Percentiles rank a stretch among this genome's conserved stretches.
Evolutionary conservation across 257 asterid species (phyloP).

Genomic region (Penstemon davidsonii): DNA sequence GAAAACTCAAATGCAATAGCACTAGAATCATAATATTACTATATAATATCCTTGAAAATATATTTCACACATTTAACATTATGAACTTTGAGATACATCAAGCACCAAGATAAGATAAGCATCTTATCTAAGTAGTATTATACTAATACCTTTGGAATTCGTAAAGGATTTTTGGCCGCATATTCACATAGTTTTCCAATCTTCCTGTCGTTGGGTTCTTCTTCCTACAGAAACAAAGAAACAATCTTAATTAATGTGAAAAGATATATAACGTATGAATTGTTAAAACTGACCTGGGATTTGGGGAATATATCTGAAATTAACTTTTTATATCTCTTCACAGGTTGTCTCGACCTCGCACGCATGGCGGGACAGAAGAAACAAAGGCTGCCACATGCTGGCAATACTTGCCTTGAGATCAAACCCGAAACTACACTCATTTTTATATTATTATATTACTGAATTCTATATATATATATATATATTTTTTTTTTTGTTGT

Average conservation of each 20-base stretch:
- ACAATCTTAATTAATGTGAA: background rate
- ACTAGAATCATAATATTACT: background rate
- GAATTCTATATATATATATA: background rate
- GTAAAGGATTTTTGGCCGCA: slow-evolving; percentile 89
- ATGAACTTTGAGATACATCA: too few species aligned
- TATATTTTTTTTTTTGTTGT: background rate
- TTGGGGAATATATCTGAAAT: slow-evolving; percentile 87
- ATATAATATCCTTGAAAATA: too few species aligned
- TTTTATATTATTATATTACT: slow-evolving; percentile 18
- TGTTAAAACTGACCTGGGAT: slow-evolving; percentile 61
- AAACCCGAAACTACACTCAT: slow-evolving; percentile 89
- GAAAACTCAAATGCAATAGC: slow-evolving; percentile 1
- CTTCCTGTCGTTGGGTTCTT: slow-evolving; percentile 88
- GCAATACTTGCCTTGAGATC: slow-evolving; percentile 90
- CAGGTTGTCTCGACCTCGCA: slow-evolving; percentile 97
- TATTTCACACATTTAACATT: too few species aligned
- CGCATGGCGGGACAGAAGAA: slow-evolving; percentile 92
- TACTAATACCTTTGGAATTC: slow-evolving; percentile 83
- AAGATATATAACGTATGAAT: slow-evolving; percentile 6
- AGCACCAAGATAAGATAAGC: background rate
- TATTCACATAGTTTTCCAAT: slow-evolving; percentile 94
- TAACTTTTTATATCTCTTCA: slow-evolving; percentile 97
- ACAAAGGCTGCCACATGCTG: slow-evolving; percentile 90
- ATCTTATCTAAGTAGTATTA: background rate
- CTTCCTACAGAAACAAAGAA: slow-evolving; percentile 56